Base-by-base conservation (phyloP, 805 yeast species). In the Pichia manshurica region DNA sequence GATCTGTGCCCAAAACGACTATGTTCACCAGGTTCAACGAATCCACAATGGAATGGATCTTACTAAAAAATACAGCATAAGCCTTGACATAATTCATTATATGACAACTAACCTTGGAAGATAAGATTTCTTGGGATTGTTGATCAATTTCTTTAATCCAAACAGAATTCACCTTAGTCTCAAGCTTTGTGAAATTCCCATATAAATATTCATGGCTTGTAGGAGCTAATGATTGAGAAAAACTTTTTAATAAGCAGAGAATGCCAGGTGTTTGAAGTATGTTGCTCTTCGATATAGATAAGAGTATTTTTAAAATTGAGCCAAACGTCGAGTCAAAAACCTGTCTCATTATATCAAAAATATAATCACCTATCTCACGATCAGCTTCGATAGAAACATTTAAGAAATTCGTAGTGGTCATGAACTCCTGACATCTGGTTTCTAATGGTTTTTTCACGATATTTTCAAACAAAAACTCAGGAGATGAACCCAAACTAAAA, bases 161-260 rank as follows among this genome's bases (percentile, higher is more conserved):
- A 16, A 70, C 68, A 32, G 63, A 64, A 36, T 65, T 66, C 39
- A 80, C 67, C 59, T 75, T 77, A 25, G 78, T 79, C n/a, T 69
- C 65, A 5, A 81, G 53, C 50, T 77, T 78, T 29, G 69, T 70
- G 51, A 83, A 68, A 45, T 74, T 68, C 35, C 73, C 70, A 49
- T 76, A 67, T 19, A 75, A 65, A 55, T 74, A 87, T 53, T 86
- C 96, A 58, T 83, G 89, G 59, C 78, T 77, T 1, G 82, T 69
- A 8, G 76, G 65, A 9, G 73, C 73, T 17, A 71, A 58, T 10
- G 56, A 58, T 21, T 55, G 56, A 5, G 64, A 55, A n/a, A 67
- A 62, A 22, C 64, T 55, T 49, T 79, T 82, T 9, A 79, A 54
- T 34, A 70, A 60, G 1, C 71, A 55, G 40, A 74, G 51, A 1